Percentiles rank a stretch among this genome's conserved stretches.
phyloP scores from a whole-genome alignment of 1,284 basidiomycete species.

The Hemileia vastatrix region DNA sequence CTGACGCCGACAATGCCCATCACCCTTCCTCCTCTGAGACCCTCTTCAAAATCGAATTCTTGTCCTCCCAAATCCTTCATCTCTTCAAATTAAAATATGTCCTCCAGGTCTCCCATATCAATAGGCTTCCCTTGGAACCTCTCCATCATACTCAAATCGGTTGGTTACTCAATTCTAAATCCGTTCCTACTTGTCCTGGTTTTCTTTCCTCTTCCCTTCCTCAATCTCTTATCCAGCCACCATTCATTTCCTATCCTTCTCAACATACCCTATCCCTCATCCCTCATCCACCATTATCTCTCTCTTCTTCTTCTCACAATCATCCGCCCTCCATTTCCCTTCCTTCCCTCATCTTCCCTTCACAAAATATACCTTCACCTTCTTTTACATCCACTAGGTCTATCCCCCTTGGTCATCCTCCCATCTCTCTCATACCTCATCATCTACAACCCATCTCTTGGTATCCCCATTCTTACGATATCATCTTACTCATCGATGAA shows the following conservation, averaged over 20 bases:
- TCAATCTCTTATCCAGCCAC: not conserved
- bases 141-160: constrained; percentile 3
- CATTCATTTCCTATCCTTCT: not conserved
- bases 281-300: not conserved
- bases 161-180: constrained; percentile 13
- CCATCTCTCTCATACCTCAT: not conserved
- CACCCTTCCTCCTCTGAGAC: constrained; percentile 13
- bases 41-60: constrained; percentile 16
- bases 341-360: not conserved
- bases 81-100: constrained; percentile 9
- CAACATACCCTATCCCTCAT: not conserved
- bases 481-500: constrained; percentile 51
- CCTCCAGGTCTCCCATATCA: not conserved
- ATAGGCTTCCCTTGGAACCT: not conserved
- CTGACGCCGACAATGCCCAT: no score
- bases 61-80: constrained; percentile 6
- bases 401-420: not conserved
- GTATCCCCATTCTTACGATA: constrained; percentile 46
- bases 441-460: constrained; percentile 29
- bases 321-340: not conserved
- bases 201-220: not conserved
- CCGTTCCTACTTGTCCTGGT: constrained; percentile 15
- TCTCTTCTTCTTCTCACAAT: no score
- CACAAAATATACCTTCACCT: not conserved
- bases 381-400: not conserved